phyloP scores from a whole-genome alignment of 2,329 filamentous ascomycete species.

The Nothophaeocryptopus gaeumannii region DNA sequence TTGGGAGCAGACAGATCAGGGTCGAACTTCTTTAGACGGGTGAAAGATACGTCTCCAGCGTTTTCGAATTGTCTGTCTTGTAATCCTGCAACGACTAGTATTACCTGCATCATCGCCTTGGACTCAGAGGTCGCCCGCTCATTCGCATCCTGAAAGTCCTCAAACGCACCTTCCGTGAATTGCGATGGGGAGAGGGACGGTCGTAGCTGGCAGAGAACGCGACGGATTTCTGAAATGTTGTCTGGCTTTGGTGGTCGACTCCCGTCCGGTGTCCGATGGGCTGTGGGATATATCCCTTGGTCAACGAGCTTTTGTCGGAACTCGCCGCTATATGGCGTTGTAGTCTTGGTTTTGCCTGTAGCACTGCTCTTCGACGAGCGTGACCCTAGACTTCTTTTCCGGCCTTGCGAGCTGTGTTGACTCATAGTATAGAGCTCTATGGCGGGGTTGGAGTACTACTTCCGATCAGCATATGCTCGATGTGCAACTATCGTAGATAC shows the following conservation, averaged over 20 bases:
- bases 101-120: slow-evolving; percentile 17
- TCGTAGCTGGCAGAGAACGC: slow-evolving; percentile 14
- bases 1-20: slow-evolving; percentile 31
- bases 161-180: slow-evolving; percentile 19
- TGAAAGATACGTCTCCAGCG: neutral
- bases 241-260: slow-evolving; percentile 15
- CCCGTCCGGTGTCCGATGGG: slow-evolving; percentile 7
- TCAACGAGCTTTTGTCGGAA: slow-evolving; percentile 33
- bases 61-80: slow-evolving; percentile 3
- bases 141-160: slow-evolving; percentile 22
- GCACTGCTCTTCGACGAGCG: slow-evolving; percentile 3
- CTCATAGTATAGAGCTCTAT: neutral
- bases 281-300: slow-evolving; percentile 23
- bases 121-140: slow-evolving; percentile 17
- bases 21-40: slow-evolving; percentile 27
- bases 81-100: slow-evolving; percentile 20
- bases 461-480: neutral
- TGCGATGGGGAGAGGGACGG: slow-evolving; percentile 19
- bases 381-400: neutral
- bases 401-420: neutral
- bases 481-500: neutral
- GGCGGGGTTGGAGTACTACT: neutral
- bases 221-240: slow-evolving; percentile 18
- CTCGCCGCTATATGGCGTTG: slow-evolving; percentile 20
- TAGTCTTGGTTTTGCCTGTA: slow-evolving; percentile 23